These are phyloP conservation scores for Ophiostoma novo-ulmi DNA, from an alignment of 2,329 filamentous ascomycete species.

Conservation along the genomic window DNA sequence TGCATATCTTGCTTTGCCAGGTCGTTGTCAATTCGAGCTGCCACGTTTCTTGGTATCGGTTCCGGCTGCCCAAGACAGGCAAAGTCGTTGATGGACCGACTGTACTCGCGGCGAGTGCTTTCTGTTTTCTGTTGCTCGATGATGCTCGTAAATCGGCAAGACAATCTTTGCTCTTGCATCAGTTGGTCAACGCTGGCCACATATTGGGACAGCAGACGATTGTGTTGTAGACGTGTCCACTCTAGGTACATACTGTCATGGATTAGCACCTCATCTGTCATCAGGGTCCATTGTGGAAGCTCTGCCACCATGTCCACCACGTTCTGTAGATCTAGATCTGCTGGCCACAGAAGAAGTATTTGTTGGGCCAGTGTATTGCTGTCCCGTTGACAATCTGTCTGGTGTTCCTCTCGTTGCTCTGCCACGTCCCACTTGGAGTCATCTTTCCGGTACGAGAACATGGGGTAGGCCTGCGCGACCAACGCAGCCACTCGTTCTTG, in stretches of 20 bases:
- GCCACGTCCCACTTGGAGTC: neutral
- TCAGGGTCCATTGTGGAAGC: too few species aligned
- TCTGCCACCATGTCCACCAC: too few species aligned
- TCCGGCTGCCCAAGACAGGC: too few species aligned
- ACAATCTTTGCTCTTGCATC: neutral
- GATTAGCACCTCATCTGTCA: neutral
- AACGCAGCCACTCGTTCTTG: neutral
- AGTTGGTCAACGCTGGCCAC: slow-evolving; percentile 40
- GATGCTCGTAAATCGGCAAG: too few species aligned
- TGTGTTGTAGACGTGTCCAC: slow-evolving; percentile 46
- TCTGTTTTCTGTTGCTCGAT: too few species aligned
- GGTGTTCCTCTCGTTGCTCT: neutral
- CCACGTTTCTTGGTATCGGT: too few species aligned
- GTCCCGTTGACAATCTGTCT: neutral
- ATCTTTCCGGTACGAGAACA: neutral
- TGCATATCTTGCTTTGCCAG: too few species aligned
- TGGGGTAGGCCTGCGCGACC: neutral
- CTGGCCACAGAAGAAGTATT: neutral
- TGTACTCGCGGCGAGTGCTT: too few species aligned
- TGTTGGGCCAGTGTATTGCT: neutral
- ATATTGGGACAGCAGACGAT: slow-evolving; percentile 43
- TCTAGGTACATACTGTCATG: neutral
- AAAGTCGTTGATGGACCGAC: too few species aligned
- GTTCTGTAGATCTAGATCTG: neutral
- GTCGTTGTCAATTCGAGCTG: too few species aligned